phyloP scores from a whole-genome alignment of 805 yeast species.

The Candida pseudoglaebosa region DNA sequence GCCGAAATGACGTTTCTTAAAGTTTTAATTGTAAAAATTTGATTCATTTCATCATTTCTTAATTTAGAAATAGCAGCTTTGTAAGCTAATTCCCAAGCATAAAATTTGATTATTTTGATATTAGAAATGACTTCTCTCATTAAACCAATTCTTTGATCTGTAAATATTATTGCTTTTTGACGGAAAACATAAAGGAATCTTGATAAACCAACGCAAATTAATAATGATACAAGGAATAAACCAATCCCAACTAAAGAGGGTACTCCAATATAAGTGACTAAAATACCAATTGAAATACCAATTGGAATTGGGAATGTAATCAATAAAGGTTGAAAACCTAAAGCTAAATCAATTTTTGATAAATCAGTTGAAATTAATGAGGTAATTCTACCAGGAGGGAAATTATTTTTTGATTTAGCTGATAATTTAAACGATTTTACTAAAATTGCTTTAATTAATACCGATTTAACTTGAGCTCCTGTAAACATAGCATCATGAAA shows the following conservation, averaged over 20 bases:
- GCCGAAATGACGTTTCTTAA: constrained; percentile 41
- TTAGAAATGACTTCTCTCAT: constrained; percentile 41
- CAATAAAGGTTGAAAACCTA: constrained; percentile 41
- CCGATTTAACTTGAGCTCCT: constrained; percentile 39
- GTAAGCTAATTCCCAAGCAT: constrained; percentile 46
- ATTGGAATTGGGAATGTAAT: constrained; percentile 42
- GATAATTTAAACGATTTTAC: constrained; percentile 36
- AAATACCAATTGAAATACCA: constrained; percentile 32
- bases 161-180: constrained; percentile 31
- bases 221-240: constrained; percentile 31
- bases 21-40: constrained; percentile 38
- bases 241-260: constrained; percentile 41
- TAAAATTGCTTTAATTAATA: constrained; percentile 36
- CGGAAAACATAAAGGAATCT: constrained; percentile 32
- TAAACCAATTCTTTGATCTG: constrained; percentile 39
- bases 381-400: constrained; percentile 38
- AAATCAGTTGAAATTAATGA: constrained; percentile 42
- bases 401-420: constrained; percentile 28
- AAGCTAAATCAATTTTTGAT: constrained; percentile 40
- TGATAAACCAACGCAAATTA: constrained; percentile 31
- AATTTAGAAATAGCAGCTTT: constrained; percentile 29
- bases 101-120: constrained; percentile 41
- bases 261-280: constrained; percentile 35
- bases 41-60: constrained; percentile 38
- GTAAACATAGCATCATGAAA: constrained; percentile 41